Evolutionary conservation across 2,329 filamentous ascomycete species (phyloP), one percentile per base, ranked within the genome.

Genomic region (Bisporella sp.): DNA sequence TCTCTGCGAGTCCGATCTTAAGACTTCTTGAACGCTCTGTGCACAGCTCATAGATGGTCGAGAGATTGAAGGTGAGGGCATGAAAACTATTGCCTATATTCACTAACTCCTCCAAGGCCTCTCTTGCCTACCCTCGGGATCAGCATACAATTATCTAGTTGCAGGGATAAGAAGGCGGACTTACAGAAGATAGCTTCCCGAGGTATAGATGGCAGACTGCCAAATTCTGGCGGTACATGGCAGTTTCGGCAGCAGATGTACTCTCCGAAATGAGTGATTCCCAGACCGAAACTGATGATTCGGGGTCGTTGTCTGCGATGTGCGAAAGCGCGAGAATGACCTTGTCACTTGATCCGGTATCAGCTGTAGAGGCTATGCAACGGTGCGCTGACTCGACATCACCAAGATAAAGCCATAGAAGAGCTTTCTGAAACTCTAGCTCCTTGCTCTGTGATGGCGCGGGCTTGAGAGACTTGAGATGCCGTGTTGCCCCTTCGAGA

Each of bases 21-120:
- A 86, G 68, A 9, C 76, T 76, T 45, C 79, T 74, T 41, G 88
- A 80, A 54, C 79, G 78, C 60, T 97, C 91, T 0, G 87, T 91
- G 64, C 87, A 93, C 6, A 97, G 76, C 68, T 97, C 93, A 65
- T 95, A 97, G 60, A 96, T 81, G 0, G 92, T 97, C 8, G 84
- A 82, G 9, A 99, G 69, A 65, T 97, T 97, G 69, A 96, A 95
- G 0, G 95, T 79, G 2, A 96, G 70, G 1, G 87, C 87, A 55
- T 87, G 84, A 51, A 92, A 96, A 0, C 81, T 79, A 40, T 80
- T 73, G 1, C 82, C 79, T 1, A 72, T 66, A 3, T 80, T 74
- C 0, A 90, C 73, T 8, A 95, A 69, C 0, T 71, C 68, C 61
- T 92, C 85, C 3, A 96, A 71, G 1, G 87, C 68, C 9, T 73